Base-by-base conservation (phyloP, 2,329 filamentous ascomycete genomes). In the Penicillium sp. region DNA sequence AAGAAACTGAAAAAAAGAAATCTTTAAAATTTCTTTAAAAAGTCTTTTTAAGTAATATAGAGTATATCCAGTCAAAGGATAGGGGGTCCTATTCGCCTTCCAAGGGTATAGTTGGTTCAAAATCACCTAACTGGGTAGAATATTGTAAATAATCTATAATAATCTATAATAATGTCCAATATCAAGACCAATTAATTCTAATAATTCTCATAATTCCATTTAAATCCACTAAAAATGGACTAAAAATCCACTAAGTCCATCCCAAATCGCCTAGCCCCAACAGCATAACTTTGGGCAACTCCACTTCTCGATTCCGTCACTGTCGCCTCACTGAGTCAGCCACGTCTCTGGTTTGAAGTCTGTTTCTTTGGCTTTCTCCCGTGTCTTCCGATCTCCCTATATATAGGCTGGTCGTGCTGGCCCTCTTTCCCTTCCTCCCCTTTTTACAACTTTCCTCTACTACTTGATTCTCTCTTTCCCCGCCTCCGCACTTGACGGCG, bases 381-480 rank as follows among this genome's bases (percentile, higher is more conserved):
- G 65, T 66, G 58, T 60, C 50, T 68, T 67, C 65, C 66, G 66
- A 62, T 40, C 50, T 23, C 53, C 45, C 62, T 66, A 65, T 66
- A 62, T 62, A 60, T 58, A 55, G 57, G 48, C 42, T 40, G 57
- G 43, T 49, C 38, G 33, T 56, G 51, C 47, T 38, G 19, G 15
- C 10, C 51, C n/a, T 38, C 9, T 33, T 50, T 31, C 42, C 42
- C 48, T 31, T 59, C 42, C 51, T 49, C 31, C 31, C 48, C 54
- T 43, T 49, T 51, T 47, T 54, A 46, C 56, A 47, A 40, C 50
- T 29, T 47, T 54, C 12, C 41, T 54, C 31, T 47, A 35, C 27
- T 27, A 21, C 13, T 5, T 17, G 12, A 43, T 27, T 43, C 47
- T 54, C 23, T 45, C 27, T 17, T 56, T 45, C 49, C 27, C 33